A percentile compares a stretch with the other conserved stretches of the same genome.
Conservation (phyloP, 139 green algal genomes). For the Yamagishiella unicocca region DNA sequence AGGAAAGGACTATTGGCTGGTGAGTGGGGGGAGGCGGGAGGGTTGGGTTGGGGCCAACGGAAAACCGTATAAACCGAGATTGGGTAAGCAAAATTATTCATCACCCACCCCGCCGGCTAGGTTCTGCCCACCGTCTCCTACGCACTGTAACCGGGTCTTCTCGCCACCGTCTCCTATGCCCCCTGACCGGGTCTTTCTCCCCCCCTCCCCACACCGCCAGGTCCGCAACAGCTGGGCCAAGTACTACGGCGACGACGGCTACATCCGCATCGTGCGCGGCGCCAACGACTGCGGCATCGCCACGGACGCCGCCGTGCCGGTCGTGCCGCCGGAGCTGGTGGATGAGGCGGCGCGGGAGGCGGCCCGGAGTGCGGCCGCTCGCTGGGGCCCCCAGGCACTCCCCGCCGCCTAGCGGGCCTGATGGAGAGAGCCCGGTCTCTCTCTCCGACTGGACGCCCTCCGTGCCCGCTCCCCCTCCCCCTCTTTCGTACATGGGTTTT, state of each 20-base stretch:
- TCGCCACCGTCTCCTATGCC: background rate
- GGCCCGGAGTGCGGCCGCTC: background rate
- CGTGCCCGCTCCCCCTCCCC: too few species aligned
- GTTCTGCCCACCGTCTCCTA: too few species aligned
- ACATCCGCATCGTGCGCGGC: conserved; percentile 48
- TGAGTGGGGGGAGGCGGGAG: too few species aligned
- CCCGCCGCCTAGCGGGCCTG: background rate
- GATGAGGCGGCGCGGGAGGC: background rate
- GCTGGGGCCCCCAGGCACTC: background rate
- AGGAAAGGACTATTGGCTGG: conserved; percentile 69
- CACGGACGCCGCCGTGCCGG: conserved; percentile 20
- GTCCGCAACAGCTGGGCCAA: conserved; percentile 57
- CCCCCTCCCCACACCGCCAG: background rate
- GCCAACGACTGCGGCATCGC: conserved; percentile 26
- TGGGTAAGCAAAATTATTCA: too few species aligned
- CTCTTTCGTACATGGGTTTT: too few species aligned
- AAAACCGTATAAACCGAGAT: too few species aligned
- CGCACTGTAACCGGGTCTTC: too few species aligned
- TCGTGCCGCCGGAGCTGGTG: background rate
- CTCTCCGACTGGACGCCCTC: too few species aligned
- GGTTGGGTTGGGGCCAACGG: too few species aligned
- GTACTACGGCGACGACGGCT: conserved; percentile 60
- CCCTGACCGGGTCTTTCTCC: background rate
- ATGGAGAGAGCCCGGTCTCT: background rate
- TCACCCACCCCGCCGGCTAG: too few species aligned